Base-by-base conservation (phyloP, 352 stramenopile genomes). In the Aphanomyces euteiches region DNA sequence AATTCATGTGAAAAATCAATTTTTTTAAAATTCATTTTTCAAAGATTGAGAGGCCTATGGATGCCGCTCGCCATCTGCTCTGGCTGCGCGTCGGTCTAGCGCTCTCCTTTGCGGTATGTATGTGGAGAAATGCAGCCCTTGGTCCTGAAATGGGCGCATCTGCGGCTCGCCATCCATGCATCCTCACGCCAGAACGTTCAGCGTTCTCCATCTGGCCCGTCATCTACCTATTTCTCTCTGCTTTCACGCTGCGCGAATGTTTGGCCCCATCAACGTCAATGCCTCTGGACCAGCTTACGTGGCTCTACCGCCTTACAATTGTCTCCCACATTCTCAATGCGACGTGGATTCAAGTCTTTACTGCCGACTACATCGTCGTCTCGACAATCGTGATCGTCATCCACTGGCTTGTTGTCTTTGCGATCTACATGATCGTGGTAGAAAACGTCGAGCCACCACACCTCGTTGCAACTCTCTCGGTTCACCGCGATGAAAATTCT, bases 191-290 rank as follows among this genome's bases (percentile, higher is more conserved):
- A 28, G 83, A 80, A 40, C 77, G 78, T 37, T 90, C 87, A 75
- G 85, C 85, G 54, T 93, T 93, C 70, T 78, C 81, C 47, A 91
- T 93, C 75, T 93, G 85, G 83, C 76, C 81, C 1, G 65, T 92
- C 53, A 92, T 92, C 74, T 93, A 93, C 77, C 67, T 72, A 48
- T 78, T 87, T 74, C 74, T 93, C 74, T 78, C 78, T 17, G 68
- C 83, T 7, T 79, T 74, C 3, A 79, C 89, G 13, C 72, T 88
- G 34, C 74, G 86, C 12, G 85, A 93, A 76, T 89, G 82, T 75
- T 79, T 83, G 56, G 87, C 76, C 72, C 75, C 85, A 34, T 77
- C 82, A 41, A 74, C 80, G 50, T 91, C 80, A 28, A 78, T 91
- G n/a, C 71, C 56, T 19, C 66, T 81, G 6, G 28, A 77, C 17